Conservation (phyloP, 2,329 filamentous ascomycete species). For the Paramyrothecium roridum region DNA sequence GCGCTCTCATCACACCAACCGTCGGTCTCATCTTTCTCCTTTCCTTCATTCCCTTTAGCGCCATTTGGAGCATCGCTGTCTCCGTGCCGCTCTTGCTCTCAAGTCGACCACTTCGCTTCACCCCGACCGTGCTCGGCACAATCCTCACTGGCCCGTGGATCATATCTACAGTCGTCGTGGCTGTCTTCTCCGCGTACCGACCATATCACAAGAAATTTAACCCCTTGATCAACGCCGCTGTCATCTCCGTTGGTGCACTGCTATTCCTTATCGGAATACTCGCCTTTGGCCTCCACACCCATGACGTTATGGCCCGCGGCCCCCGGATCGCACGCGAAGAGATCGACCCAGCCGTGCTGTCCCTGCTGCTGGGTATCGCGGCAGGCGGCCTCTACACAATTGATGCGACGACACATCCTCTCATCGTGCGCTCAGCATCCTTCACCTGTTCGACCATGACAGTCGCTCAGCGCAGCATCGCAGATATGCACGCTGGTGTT, state of each 20-base stretch:
- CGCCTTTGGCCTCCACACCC: slow-evolving; percentile 36
- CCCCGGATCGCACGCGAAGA: slow-evolving; percentile 9
- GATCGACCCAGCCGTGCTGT: slow-evolving; percentile 35
- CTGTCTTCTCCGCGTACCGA: slow-evolving; percentile 27
- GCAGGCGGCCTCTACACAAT: slow-evolving; percentile 38
- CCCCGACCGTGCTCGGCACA: slow-evolving; percentile 35
- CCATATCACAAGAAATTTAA: slow-evolving; percentile 28
- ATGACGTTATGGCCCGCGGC: slow-evolving; percentile 28
- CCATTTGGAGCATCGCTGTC: slow-evolving; percentile 43
- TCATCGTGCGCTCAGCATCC: slow-evolving; percentile 43
- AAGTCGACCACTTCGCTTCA: slow-evolving; percentile 38
- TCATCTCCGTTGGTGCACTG: slow-evolving; percentile 31
- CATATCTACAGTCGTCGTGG: slow-evolving; percentile 29
- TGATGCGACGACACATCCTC: slow-evolving; percentile 36
- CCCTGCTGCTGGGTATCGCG: slow-evolving; percentile 44
- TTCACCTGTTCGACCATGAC: slow-evolving; percentile 45
- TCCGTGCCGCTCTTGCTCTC: slow-evolving; percentile 46
- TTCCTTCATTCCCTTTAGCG: slow-evolving; percentile 40
- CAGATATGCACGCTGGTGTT: slow-evolving; percentile 45
- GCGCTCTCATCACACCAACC: slow-evolving; percentile 47
- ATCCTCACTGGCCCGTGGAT: slow-evolving; percentile 43
- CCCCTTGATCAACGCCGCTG: slow-evolving; percentile 8
- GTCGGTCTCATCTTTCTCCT: slow-evolving; percentile 42
- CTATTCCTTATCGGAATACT: slow-evolving; percentile 40
- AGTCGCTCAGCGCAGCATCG: slow-evolving; percentile 41